Evolutionary conservation across 805 yeast species (phyloP).

Genomic region (Metschnikowia lachancei): DNA sequence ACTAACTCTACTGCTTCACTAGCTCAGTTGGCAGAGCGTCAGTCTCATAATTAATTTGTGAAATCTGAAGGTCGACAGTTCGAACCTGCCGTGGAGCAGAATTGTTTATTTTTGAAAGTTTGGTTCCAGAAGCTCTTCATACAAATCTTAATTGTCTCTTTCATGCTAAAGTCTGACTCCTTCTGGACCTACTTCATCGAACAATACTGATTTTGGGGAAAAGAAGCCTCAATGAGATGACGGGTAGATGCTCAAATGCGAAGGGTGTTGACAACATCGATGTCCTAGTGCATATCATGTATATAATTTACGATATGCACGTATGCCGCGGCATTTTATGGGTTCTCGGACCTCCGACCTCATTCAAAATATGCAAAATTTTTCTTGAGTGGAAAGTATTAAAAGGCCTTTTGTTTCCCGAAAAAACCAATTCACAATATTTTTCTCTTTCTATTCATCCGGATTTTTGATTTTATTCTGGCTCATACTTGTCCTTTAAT

Average conservation of each 20-base stretch:
- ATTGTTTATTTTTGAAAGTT: not conserved
- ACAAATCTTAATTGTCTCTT: too few relatives aligned
- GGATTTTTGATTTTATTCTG: not conserved
- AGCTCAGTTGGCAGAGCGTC: slow-evolving; percentile 25
- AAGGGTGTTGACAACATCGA: not conserved
- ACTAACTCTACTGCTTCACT: slow-evolving; percentile 14
- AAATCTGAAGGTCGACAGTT: slow-evolving; percentile 47
- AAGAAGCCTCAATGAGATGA: too few relatives aligned
- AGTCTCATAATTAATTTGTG: slow-evolving; percentile 25
- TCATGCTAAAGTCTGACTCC: too few relatives aligned
- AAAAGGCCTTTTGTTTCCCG: not conserved
- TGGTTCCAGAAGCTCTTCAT: too few relatives aligned
- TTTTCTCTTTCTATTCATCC: not conserved
- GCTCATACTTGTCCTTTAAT: too few relatives aligned
- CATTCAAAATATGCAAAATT: not conserved
- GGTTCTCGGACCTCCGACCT: slow-evolving; percentile 2
- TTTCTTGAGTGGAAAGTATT: not conserved
- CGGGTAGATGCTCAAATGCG: not conserved
- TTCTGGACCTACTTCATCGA: too few relatives aligned
- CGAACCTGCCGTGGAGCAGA: slow-evolving; percentile 48
- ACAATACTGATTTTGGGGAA: too few relatives aligned
- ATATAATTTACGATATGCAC: slow-evolving; percentile 2
- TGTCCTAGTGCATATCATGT: slow-evolving; percentile 9
- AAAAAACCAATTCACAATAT: not conserved
- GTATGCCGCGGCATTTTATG: slow-evolving; percentile 6